Percentiles rank a stretch among this genome's conserved stretches.
phyloP scores from a whole-genome alignment of 2,329 filamentous ascomycete genomes.

The Fusarium sp. region DNA sequence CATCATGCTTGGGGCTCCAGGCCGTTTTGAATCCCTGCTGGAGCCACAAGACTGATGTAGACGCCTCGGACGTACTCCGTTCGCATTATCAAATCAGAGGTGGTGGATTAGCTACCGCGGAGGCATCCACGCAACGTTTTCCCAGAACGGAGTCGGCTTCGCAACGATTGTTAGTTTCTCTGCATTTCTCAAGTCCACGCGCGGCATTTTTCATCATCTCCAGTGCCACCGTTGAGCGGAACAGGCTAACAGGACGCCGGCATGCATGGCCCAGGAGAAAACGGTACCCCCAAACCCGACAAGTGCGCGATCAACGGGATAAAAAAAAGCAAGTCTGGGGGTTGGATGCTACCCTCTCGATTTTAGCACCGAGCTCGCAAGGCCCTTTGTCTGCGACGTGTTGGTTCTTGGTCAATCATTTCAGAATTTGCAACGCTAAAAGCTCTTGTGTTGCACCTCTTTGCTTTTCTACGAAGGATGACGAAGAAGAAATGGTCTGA shows the following conservation, averaged over 20 bases:
- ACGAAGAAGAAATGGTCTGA: background rate
- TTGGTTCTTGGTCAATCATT: background rate
- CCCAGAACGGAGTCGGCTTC: background rate
- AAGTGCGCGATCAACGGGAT: background rate
- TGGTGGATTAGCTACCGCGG: background rate
- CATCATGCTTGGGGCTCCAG: background rate
- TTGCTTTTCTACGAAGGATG: background rate
- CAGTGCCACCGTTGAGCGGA: background rate
- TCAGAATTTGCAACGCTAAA: background rate
- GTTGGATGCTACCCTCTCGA: background rate
- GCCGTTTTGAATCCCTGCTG: background rate
- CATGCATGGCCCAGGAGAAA: constrained; percentile 1
- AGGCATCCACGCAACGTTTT: background rate
- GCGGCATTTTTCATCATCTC: background rate
- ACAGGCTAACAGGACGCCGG: background rate
- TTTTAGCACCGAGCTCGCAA: background rate
- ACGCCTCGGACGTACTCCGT: background rate
- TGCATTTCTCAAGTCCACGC: background rate
- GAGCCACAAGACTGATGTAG: background rate
- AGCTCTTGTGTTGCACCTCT: background rate
- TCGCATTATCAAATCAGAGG: background rate
- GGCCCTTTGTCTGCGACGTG: background rate
- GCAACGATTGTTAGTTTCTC: background rate
- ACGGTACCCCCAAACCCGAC: background rate
- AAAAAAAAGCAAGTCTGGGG: background rate